These are phyloP conservation scores for Periconia macrospinosa DNA, from an alignment of 2,329 filamentous ascomycete species.

Conservation along the genomic window DNA sequence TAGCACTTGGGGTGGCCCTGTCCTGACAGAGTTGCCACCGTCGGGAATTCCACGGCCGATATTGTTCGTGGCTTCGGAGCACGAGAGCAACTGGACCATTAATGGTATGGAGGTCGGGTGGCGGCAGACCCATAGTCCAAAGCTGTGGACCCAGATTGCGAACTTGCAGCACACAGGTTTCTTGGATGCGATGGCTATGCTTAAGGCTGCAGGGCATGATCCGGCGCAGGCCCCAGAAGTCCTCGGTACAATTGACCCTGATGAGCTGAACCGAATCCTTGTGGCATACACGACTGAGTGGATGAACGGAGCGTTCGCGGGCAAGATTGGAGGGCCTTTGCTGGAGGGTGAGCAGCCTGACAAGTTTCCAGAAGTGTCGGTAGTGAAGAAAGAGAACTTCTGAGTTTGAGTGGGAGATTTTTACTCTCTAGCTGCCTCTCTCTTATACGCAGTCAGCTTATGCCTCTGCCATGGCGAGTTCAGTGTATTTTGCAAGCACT, in stretches of 20 bases:
- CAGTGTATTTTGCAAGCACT: no score
- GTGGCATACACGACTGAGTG: constrained; percentile 16
- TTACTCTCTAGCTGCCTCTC: no score
- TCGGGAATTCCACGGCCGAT: neutral
- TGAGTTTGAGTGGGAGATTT: no score
- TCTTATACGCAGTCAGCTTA: no score
- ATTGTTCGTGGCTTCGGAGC: no score
- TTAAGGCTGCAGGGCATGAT: neutral
- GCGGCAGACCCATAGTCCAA: neutral
- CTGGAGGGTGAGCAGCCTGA: constrained; percentile 15
- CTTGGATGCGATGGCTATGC: neutral
- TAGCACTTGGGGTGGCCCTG: neutral
- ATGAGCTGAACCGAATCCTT: constrained; percentile 10
- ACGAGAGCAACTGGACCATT: neutral
- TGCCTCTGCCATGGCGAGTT: no score
- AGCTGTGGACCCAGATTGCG: neutral
- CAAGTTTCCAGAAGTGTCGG: constrained; percentile 21
- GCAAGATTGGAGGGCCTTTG: constrained; percentile 17
- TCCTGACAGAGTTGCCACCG: no score
- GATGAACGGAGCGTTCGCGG: constrained; percentile 19
- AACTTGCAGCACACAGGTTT: neutral
- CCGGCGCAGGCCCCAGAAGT: neutral
- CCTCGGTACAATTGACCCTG: neutral
- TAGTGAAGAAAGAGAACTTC: constrained; percentile 13
- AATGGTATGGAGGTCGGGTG: neutral